Base-by-base conservation (phyloP, 768 basidiomycete genomes). In the Macrolepiota fuliginosa region DNA sequence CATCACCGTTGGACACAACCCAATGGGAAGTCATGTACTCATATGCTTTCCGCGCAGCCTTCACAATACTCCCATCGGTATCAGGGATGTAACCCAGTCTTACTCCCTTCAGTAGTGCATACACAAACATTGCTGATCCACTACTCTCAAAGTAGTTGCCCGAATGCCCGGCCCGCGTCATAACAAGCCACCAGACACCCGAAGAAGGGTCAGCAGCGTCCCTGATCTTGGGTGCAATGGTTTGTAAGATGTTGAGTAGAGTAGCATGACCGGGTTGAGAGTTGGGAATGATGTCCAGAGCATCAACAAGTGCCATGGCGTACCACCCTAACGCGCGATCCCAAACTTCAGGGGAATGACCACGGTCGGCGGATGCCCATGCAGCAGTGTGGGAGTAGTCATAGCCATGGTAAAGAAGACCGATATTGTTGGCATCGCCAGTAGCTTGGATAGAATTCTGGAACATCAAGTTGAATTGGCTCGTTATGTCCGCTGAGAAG, bases 111-210 rank as follows among this genome's bases (percentile, higher is more conserved):
- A 83, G 62, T 35, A 82, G 61, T 1, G 79, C 61, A 65, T 82
- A 83, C 2, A 80, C 76, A 56, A 76, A 81, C 81, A 82, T 81
- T 37, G 74, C 70, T 7, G 72, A 65, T 0, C 74, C 80, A 60
- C 78, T 79, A 69, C 78, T 80, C 72, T 83, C 81, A 61, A 82
- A 80, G 62, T 82, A 82, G 62, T 83, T 83, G 35, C 71, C 70
- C 27, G 69, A 64, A 17, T 79, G 65, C 22, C 79, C 79, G 22
- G 81, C 78, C 66, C 81, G 76, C 9, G 77, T 79, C 35, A 81
- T 71, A 10, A 83, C 80, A 27, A 81, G 73, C 81, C 81, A 82
- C 79, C 80, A 83, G 22, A 72, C 80, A 24, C 79, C 80, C 10
- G 71, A 71, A 2, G 57, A 58, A 5, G 72, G 68, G 55, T 81